Evolutionary conservation across 2,329 filamentous ascomycete genomes (phyloP), one percentile per base, ranked within the genome.

Genomic region (Fusarium nanum): DNA sequence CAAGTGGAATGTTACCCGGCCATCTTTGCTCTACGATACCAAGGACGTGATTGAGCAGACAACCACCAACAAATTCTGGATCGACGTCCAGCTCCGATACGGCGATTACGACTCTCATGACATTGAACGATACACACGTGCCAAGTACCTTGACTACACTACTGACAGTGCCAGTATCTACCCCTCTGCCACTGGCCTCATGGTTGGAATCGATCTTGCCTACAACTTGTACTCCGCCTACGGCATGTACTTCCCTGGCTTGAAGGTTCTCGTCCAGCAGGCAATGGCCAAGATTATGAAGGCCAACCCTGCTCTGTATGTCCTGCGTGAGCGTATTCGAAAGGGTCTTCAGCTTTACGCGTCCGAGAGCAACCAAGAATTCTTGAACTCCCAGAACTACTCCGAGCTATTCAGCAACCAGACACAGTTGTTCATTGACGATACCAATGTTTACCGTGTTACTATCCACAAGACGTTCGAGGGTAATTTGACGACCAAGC

Each of bases 201-300:
- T 99, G 96, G 93, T 99, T 76, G 95, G 93, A 75, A 96, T 99
- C 67, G 96, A 99, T 83, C 86, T 99, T 76, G 95, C 96, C 0
- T 99, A 99, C 86, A 99, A 99, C 80, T 83, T 99, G 42, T 98
- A 98, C 84, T 98, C 96, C 10, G 96, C 96, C 0, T 99, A 97
- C 75, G 96, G 96, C 54, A 95, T 98, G 83, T 99, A 98, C 84
- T 99, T 99, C 89, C 96, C 96, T 49, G 96, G 96, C 77, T 83
- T 99, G 67, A 99, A 99, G 86, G 92, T 94, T 49, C 88, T 99
- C 25, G 86, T 99, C 27, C 97, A 99, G 81, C 95, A 98, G 80
- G 96, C 97, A 8, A 99, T 99, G 97, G 94, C 94, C 50, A 99
- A 99, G 89, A 90, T 99, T 78, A 99, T 99, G 96, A 99, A 99